phyloP scores from a whole-genome alignment of 345 rosid genomes.

The Boechera stricta region DNA sequence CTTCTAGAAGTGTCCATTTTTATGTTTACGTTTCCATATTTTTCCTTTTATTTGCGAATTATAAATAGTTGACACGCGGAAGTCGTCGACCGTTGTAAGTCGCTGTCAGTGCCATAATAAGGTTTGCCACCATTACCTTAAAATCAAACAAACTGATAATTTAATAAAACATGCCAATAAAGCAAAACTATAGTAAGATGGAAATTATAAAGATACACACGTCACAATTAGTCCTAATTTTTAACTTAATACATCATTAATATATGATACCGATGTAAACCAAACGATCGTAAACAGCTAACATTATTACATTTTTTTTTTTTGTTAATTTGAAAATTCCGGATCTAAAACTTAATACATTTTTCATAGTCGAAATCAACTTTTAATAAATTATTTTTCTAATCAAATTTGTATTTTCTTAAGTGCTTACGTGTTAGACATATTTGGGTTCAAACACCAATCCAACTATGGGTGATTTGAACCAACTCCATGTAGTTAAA shows the following conservation, averaged over 20 bases:
- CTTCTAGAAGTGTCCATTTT: background rate
- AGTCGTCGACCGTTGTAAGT: constrained; percentile 12
- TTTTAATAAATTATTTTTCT: too few species aligned
- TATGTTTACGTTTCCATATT: constrained; percentile 8
- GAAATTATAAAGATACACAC: background rate
- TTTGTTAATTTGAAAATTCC: too few species aligned
- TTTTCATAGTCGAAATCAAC: too few species aligned
- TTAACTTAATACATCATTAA: background rate
- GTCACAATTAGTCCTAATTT: background rate
- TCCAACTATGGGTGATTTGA: too few species aligned
- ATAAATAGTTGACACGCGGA: constrained; percentile 5
- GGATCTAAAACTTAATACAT: too few species aligned
- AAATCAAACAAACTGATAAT: constrained; percentile 14
- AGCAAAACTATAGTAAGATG: background rate
- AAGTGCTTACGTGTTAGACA: too few species aligned
- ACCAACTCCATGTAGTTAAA: too few species aligned
- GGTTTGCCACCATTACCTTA: constrained; percentile 18
- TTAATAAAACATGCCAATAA: background rate
- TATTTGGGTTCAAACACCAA: too few species aligned
- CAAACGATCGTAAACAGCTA: background rate
- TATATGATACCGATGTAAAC: background rate
- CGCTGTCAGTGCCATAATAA: background rate
- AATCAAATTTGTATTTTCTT: too few species aligned
- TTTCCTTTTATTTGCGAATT: background rate
- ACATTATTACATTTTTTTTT: too few species aligned